phyloP scores from a whole-genome alignment of 2,329 filamentous ascomycete species.

The Penicillium concentricum region DNA sequence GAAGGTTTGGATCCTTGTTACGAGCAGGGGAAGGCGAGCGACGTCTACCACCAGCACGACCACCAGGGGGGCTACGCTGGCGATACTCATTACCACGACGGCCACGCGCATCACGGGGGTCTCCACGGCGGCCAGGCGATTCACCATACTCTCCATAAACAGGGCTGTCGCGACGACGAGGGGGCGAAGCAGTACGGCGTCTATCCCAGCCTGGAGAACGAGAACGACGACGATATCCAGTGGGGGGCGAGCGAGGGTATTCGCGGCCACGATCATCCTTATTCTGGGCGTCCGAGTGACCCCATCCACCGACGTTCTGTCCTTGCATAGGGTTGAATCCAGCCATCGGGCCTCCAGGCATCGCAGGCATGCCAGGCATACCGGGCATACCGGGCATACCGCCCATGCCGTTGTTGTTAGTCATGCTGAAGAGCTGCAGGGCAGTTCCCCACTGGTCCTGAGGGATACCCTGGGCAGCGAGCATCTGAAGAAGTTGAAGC shows the following conservation, averaged over 20 bases:
- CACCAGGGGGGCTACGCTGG: constrained; percentile 77
- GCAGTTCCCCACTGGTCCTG: constrained; percentile 70
- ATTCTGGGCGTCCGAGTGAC: constrained; percentile 40
- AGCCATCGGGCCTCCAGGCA: constrained; percentile 22
- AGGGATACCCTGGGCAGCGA: constrained; percentile 72
- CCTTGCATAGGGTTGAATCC: constrained; percentile 33
- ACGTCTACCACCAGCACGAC: constrained; percentile 49
- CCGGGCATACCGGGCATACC: constrained; percentile 33
- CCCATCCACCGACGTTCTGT: constrained; percentile 37
- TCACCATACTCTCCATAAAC: constrained; percentile 71
- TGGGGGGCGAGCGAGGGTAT: constrained; percentile 62
- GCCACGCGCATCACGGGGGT: constrained; percentile 54
- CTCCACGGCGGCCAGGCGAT: constrained; percentile 61
- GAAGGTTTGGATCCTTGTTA: constrained; percentile 39
- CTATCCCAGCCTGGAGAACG: constrained; percentile 76
- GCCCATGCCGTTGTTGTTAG: constrained; percentile 23
- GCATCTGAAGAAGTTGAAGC: constrained; percentile 70
- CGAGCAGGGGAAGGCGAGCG: constrained; percentile 60
- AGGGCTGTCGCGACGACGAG: constrained; percentile 64
- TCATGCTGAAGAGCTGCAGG: constrained; percentile 51
- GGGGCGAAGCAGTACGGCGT: constrained; percentile 64
- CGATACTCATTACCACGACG: constrained; percentile 68
- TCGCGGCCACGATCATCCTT: constrained; percentile 62
- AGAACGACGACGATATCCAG: constrained; percentile 66
- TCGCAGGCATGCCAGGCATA: constrained; percentile 27